These are phyloP conservation scores for Colletotrichum sansevieriae DNA, from an alignment of 2,329 filamentous ascomycete genomes.

Conservation along the genomic window DNA sequence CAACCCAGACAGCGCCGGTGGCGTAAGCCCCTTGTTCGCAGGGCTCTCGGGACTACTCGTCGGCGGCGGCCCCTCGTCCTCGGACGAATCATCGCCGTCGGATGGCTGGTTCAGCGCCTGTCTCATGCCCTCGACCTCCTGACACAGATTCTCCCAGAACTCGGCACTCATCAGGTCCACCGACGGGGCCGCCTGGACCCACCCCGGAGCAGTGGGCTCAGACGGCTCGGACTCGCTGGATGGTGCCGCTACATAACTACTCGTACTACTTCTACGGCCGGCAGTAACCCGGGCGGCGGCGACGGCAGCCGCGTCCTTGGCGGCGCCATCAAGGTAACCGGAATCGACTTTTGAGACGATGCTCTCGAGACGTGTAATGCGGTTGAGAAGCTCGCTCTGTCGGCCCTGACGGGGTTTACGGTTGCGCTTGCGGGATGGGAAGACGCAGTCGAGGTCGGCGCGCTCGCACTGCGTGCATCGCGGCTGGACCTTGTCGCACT, in stretches of 20 bases:
- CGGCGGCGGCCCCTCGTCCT: constrained; percentile 45
- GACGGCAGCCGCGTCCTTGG: background rate
- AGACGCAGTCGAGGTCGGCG: constrained; percentile 60
- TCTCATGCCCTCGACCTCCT: constrained; percentile 60
- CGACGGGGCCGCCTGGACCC: constrained; percentile 44
- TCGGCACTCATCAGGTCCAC: constrained; percentile 57
- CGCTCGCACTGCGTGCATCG: constrained; percentile 65
- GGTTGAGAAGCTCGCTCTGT: constrained; percentile 59
- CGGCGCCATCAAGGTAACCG: constrained; percentile 30
- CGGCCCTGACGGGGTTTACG: constrained; percentile 56
- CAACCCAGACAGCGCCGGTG: constrained; percentile 47
- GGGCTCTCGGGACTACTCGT: constrained; percentile 50
- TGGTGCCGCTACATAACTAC: constrained; percentile 41
- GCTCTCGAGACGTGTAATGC: constrained; percentile 58
- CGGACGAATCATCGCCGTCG: constrained; percentile 52
- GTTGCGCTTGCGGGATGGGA: constrained; percentile 59
- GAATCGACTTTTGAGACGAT: constrained; percentile 60
- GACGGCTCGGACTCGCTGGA: constrained; percentile 22
- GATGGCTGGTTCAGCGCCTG: constrained; percentile 59
- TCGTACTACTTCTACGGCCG: constrained; percentile 37
- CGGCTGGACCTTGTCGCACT: constrained; percentile 69
- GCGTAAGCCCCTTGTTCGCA: constrained; percentile 41
- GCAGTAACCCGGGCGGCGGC: constrained; percentile 12
- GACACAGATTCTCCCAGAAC: constrained; percentile 59
- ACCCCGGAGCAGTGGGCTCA: constrained; percentile 25